Evolutionary conservation across 2,329 filamentous ascomycete genomes (phyloP), one percentile per base, ranked within the genome.

Genomic region (Dichotomopilus funicola): DNA sequence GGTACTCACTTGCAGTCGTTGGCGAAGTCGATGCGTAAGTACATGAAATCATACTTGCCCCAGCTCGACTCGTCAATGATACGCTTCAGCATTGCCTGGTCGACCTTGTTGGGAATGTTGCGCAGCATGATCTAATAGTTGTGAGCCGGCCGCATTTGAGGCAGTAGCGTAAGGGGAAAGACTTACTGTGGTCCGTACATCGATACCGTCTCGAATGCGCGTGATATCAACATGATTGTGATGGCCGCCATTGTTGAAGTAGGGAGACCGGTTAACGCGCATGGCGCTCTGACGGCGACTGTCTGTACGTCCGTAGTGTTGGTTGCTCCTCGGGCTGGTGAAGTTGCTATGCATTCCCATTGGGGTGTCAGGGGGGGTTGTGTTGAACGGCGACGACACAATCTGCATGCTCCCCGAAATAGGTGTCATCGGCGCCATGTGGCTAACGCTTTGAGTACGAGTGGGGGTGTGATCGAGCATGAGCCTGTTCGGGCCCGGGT

Each of bases 21-120:
- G 53, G 83, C 83, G 63, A 91, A 91, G 68, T 91, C 88, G 64
- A 97, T 97, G 41, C 94, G 86, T 51, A 97, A 74, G 69, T 99
- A 99, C 77, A 95, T 84, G 70, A 97, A 97, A 67, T 97, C 91
- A 68, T 95, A 97, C 59, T 87, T 86, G 35, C 90, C 91, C 71
- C 80, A 83, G 68, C 85, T 89, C 12, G 85, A 87, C 60, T 86
- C 78, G 65, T 96, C 89, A 11, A 97, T 78, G 54, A 95, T 85
- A 0, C 77, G 72, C 75, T 95, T 95, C 12, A 96, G 73, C 74
- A 88, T 85, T 0, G 78, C 75, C 70, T 90, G 83, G 64, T 90
- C 83, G 54, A 96, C 85, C 64, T 91, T 90, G 73, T 96, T 96
- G 1, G 92, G 92, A 46, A 96, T 92, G 68, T 97, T 96, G 41